A percentile compares a stretch with the other conserved stretches of the same genome.
These are phyloP conservation scores for Bacidia rubella DNA, from an alignment of 495 filamentous ascomycete species.

Conservation along the genomic window DNA sequence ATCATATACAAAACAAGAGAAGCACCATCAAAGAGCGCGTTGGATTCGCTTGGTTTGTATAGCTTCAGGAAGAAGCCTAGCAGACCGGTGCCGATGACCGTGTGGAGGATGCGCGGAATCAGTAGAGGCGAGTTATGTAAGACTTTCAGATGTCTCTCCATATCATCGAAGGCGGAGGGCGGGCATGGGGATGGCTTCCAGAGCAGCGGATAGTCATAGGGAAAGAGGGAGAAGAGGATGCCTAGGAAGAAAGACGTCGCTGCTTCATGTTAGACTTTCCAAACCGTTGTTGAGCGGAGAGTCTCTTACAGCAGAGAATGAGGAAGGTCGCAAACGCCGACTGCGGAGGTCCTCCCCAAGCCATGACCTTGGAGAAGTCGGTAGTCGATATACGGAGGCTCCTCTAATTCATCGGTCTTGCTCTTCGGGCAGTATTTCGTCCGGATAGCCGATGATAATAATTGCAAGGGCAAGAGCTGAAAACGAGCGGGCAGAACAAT, in stretches of 20 bases:
- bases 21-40: constrained; percentile 93
- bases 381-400: neutral
- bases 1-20: constrained; percentile 82
- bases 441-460: no score
- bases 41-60: constrained; percentile 79
- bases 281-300: neutral
- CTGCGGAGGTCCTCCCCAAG: constrained; percentile 13
- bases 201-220: constrained; percentile 95
- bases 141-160: constrained; percentile 78
- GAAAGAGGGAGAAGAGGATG: constrained; percentile 92
- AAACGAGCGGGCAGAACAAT: no score
- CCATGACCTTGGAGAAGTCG: constrained; percentile 6
- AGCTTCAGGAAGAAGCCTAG: constrained; percentile 86
- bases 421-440: no score
- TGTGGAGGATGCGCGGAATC: constrained; percentile 85
- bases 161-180: constrained; percentile 54
- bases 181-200: constrained; percentile 61
- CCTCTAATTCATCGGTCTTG: neutral
- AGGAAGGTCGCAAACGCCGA: constrained; percentile 79
- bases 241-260: constrained; percentile 94
- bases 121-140: constrained; percentile 77
- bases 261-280: constrained; percentile 21
- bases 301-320: constrained; percentile 72
- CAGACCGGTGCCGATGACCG: constrained; percentile 76
- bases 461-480: no score